phyloP scores from a whole-genome alignment of 2,329 filamentous ascomycete genomes.

The Trichoderma polysporum region DNA sequence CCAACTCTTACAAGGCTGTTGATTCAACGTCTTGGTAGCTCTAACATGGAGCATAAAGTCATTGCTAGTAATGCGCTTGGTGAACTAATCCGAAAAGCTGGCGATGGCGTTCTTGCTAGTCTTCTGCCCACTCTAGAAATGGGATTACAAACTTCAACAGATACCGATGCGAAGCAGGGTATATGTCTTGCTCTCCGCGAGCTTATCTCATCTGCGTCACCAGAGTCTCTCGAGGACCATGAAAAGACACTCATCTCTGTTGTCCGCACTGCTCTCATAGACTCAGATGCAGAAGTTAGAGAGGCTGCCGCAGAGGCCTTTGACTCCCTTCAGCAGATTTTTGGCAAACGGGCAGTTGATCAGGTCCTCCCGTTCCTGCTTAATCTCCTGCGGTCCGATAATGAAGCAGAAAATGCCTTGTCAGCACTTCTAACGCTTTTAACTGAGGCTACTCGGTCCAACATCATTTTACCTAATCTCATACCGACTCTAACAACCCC shows the following conservation, averaged over 20 bases:
- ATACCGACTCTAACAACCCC: constrained; percentile 88
- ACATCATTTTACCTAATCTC: constrained; percentile 93
- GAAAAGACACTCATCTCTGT: constrained; percentile 95
- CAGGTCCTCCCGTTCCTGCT: constrained; percentile 92
- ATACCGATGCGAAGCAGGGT: constrained; percentile 91
- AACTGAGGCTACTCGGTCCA: constrained; percentile 89
- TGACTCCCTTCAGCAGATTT: constrained; percentile 86
- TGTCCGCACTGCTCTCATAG: constrained; percentile 87
- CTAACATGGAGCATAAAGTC: constrained; percentile 98
- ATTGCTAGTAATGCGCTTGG: constrained; percentile 97
- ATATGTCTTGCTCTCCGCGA: constrained; percentile 96
- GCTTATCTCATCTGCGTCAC: constrained; percentile 83
- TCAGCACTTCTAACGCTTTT: constrained; percentile 90
- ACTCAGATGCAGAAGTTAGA: constrained; percentile 83
- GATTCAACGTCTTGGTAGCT: constrained; percentile 88
- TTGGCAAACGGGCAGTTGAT: constrained; percentile 93
- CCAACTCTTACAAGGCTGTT: constrained; percentile 93
- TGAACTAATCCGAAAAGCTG: constrained; percentile 94
- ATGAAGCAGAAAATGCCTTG: constrained; percentile 86
- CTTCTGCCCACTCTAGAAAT: constrained; percentile 90
- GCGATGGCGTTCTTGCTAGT: constrained; percentile 85
- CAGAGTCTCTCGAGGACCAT: constrained; percentile 87
- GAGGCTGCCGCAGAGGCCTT: constrained; percentile 97
- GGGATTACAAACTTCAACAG: constrained; percentile 81
- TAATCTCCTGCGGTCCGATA: constrained; percentile 80